A percentile compares a stretch with the other conserved stretches of the same genome.
These are phyloP conservation scores for Ascochyta clinopodiicola DNA, from an alignment of 2,329 filamentous ascomycete genomes.

Conservation along the genomic window DNA sequence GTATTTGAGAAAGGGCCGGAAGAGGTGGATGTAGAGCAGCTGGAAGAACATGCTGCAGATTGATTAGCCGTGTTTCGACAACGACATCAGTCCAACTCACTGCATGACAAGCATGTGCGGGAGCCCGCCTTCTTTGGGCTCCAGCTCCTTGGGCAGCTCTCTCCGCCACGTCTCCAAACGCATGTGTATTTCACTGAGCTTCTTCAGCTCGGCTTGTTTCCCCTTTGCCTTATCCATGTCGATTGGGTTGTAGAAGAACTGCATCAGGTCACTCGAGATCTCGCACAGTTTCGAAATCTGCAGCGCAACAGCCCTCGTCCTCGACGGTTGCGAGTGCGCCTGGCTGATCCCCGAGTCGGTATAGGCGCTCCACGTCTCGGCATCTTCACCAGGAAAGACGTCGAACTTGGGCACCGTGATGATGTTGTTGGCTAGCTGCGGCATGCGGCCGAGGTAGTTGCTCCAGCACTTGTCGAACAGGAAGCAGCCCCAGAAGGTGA, in stretches of 20 bases:
- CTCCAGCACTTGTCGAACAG: constrained; percentile 99
- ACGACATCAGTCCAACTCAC: constrained; percentile 63
- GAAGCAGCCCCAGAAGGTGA: constrained; percentile 98
- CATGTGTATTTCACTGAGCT: constrained; percentile 88
- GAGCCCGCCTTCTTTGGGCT: constrained; percentile 86
- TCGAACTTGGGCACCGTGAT: constrained; percentile 89
- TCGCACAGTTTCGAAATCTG: constrained; percentile 86
- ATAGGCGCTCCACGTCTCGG: constrained; percentile 85
- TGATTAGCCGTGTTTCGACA: constrained; percentile 25
- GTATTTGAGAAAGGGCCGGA: constrained; percentile 94
- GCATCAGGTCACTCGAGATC: constrained; percentile 88
- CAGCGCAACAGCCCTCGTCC: constrained; percentile 74
- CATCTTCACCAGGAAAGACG: constrained; percentile 87
- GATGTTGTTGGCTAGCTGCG: constrained; percentile 80
- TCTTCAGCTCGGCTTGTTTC: constrained; percentile 87
- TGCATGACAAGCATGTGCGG: constrained; percentile 85
- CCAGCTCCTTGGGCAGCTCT: constrained; percentile 82
- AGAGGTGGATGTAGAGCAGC: constrained; percentile 92
- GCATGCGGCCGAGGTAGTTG: constrained; percentile 90
- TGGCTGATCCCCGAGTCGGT: constrained; percentile 81
- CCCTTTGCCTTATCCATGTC: constrained; percentile 67
- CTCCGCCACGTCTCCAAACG: constrained; percentile 89
- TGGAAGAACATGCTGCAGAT: constrained; percentile 90
- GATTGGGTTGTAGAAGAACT: constrained; percentile 87
- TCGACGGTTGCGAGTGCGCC: constrained; percentile 76